Evolutionary conservation across 140 eudicot species (phyloP).

Genomic region (Cichorium intybus): DNA sequence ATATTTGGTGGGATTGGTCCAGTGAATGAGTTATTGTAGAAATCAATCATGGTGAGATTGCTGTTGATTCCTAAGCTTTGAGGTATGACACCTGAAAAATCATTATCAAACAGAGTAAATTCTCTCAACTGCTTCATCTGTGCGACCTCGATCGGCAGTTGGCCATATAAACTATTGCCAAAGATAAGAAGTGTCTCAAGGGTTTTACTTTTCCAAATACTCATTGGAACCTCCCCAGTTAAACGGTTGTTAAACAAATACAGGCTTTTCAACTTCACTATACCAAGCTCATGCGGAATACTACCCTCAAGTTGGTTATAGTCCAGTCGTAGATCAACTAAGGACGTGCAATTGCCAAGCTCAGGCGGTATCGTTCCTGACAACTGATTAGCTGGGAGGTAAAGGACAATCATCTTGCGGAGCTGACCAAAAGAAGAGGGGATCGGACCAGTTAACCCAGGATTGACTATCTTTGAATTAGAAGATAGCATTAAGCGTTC

Average conservation of each 20-base stretch:
- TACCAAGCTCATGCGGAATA: no score
- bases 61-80: constrained; percentile 64
- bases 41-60: constrained; percentile 48
- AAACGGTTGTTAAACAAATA: no score
- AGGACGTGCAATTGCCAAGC: constrained; percentile 58
- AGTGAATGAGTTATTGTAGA: constrained; percentile 55
- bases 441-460: constrained; percentile 52
- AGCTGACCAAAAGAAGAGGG: constrained; percentile 71
- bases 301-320: constrained; percentile 48
- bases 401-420: constrained; percentile 33
- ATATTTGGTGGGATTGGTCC: constrained; percentile 85
- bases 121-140: no score
- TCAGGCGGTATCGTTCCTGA: constrained; percentile 69
- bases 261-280: no score
- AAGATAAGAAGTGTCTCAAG: no score
- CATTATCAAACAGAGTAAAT: no score
- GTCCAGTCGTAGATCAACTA: constrained; percentile 43
- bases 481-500: constrained; percentile 26
- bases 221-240: no score
- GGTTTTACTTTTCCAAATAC: no score
- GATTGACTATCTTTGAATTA: constrained; percentile 40
- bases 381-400: constrained; percentile 51
- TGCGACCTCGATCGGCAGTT: no score
- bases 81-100: no score
- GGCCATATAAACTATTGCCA: no score